A percentile compares a stretch with the other conserved stretches of the same genome.
Conservation (phyloP, 495 filamentous ascomycete species). For the Penicillium longicatenatum region DNA sequence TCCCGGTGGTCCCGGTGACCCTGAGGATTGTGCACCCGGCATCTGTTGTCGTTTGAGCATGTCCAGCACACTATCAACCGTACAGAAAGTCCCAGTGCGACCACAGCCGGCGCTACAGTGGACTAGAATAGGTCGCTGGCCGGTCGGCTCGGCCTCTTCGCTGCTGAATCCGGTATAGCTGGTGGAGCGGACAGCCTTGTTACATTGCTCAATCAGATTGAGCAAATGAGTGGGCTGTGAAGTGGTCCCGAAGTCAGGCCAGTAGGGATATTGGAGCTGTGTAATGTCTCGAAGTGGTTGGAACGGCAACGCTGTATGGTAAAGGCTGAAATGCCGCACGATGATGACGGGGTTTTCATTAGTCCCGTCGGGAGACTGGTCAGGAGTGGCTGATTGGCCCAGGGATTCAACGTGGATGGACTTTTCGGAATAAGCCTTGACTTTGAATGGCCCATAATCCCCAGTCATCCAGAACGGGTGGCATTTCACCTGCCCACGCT, state of each 20-base stretch:
- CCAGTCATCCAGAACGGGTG: slow-evolving; percentile 89
- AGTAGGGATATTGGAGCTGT: slow-evolving; percentile 89
- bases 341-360: slow-evolving; percentile 71
- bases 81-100: slow-evolving; percentile 93
- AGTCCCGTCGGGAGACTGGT: slow-evolving; percentile 24
- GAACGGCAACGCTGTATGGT: slow-evolving; percentile 77
- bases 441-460: slow-evolving; percentile 76
- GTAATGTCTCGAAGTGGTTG: slow-evolving; percentile 89
- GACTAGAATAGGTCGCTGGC: slow-evolving; percentile 75
- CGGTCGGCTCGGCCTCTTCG: slow-evolving; percentile 56
- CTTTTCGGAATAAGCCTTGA: slow-evolving; percentile 78
- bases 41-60: slow-evolving; percentile 82
- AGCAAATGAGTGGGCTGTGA: slow-evolving; percentile 86
- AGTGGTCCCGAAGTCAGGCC: slow-evolving; percentile 96
- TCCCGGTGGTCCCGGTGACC: not conserved
- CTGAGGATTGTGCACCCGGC: slow-evolving; percentile 9
- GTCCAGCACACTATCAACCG: slow-evolving; percentile 90
- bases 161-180: slow-evolving; percentile 33
- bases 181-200: slow-evolving; percentile 49
- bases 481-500: slow-evolving; percentile 93
- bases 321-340: slow-evolving; percentile 83
- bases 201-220: slow-evolving; percentile 82
- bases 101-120: slow-evolving; percentile 97
- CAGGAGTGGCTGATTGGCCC: slow-evolving; percentile 10
- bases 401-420: slow-evolving; percentile 69